These are phyloP conservation scores for Komagataella ulmi DNA, from an alignment of 805 yeast genomes.

Conservation along the genomic window DNA sequence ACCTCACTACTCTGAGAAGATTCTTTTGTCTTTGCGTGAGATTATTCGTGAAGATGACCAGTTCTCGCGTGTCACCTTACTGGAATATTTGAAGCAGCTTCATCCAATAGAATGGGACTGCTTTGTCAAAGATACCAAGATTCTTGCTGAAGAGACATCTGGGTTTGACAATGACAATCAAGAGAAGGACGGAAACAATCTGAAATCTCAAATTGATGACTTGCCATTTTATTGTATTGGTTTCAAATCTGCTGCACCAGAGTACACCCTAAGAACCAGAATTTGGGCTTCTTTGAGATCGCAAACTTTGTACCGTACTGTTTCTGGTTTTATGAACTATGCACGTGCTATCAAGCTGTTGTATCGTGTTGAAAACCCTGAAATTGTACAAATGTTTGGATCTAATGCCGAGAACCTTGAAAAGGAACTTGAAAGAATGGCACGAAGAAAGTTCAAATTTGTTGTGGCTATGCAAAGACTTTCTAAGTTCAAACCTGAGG, in stretches of 20 bases:
- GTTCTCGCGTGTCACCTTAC: slow-evolving; percentile 83
- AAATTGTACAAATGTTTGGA: slow-evolving; percentile 94
- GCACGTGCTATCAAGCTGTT: slow-evolving; percentile 89
- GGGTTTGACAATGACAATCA: slow-evolving; percentile 50
- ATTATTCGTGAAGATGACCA: slow-evolving; percentile 96
- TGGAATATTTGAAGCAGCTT: slow-evolving; percentile 88
- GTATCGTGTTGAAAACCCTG: slow-evolving; percentile 91
- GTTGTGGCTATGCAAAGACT: slow-evolving; percentile 82
- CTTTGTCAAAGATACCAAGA: slow-evolving; percentile 91
- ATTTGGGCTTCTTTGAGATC: slow-evolving; percentile 98
- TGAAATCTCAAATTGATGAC: slow-evolving; percentile 80
- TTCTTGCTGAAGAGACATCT: slow-evolving; percentile 89
- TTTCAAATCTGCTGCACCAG: slow-evolving; percentile 95
- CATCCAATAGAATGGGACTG: slow-evolving; percentile 98
- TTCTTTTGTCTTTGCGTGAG: slow-evolving; percentile 83
- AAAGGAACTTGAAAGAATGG: slow-evolving; percentile 86
- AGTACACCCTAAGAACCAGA: slow-evolving; percentile 89
- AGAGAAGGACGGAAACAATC: slow-evolving; percentile 38
- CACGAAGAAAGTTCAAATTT: slow-evolving; percentile 70
- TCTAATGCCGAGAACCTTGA: slow-evolving; percentile 96
- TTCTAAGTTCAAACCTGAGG: slow-evolving; percentile 57
- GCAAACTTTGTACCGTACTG: slow-evolving; percentile 93
- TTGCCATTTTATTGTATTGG: slow-evolving; percentile 93
- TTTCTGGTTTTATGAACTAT: slow-evolving; percentile 97
- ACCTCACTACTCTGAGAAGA: slow-evolving; percentile 95